Evolutionary conservation across 306 rosid species (phyloP).

Genomic region (Vicia faba): DNA sequence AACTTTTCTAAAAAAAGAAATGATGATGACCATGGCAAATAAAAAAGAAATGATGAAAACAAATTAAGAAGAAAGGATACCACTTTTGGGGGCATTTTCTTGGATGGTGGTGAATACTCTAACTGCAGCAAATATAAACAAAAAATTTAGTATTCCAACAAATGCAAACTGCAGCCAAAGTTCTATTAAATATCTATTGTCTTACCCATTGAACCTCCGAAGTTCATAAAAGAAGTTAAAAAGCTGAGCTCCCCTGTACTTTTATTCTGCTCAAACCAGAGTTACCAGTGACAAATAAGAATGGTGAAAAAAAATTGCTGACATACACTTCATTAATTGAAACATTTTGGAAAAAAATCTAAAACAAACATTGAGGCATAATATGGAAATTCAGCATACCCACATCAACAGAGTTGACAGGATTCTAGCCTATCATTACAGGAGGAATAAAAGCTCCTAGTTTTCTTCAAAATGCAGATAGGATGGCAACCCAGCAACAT

Average conservation of each 20-base stretch:
- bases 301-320: conserved; percentile 29
- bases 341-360: conserved; percentile 3
- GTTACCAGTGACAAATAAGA: conserved; percentile 33
- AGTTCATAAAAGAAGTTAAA: conserved; percentile 87
- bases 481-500: conserved; percentile 19
- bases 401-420: conserved; percentile 23
- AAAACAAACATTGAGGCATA: conserved; percentile 22
- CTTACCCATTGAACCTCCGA: conserved; percentile 91
- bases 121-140: conserved; percentile 57
- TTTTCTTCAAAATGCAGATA: conserved; percentile 28
- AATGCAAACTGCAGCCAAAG: conserved; percentile 29
- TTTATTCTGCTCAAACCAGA: conserved; percentile 68
- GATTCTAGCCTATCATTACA: conserved; percentile 14
- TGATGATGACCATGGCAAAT: conserved; percentile 5
- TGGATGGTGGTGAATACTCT: conserved; percentile 93
- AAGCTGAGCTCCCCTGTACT: conserved; percentile 99
- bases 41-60: conserved; percentile 22
- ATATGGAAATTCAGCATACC: conserved; percentile 29
- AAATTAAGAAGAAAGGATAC: conserved; percentile 55
- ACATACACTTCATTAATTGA: conserved; percentile 29
- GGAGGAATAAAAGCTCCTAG: conserved; percentile 22
- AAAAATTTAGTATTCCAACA: conserved; percentile 6
- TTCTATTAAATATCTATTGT: conserved; percentile 20
- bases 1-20: conserved; percentile 9
- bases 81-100: conserved; percentile 82